Conservation (phyloP, 2,329 filamentous ascomycete species). For the Cyclaneusma minus region DNA sequence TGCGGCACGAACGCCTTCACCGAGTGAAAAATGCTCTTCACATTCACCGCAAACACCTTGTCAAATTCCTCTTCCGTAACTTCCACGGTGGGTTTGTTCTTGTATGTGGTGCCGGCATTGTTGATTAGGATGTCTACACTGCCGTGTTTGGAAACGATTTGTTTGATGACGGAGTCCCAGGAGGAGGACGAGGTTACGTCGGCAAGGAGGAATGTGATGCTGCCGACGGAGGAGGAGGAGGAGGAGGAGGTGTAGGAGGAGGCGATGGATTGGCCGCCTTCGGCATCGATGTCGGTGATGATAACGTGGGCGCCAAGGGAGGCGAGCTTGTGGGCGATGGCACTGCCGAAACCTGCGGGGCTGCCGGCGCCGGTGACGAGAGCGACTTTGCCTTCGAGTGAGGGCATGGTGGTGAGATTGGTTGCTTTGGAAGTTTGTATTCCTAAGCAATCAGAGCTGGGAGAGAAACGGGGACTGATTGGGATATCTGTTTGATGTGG, state of each 20-base stretch:
- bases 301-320: conserved; percentile 44
- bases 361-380: conserved; percentile 32
- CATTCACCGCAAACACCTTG: conserved; percentile 50
- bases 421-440: not conserved
- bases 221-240: conserved; percentile 12
- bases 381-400: conserved; percentile 35
- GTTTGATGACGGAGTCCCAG: conserved; percentile 34
- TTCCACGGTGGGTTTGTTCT: conserved; percentile 44
- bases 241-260: conserved; percentile 20
- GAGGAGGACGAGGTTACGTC: conserved; percentile 36
- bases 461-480: too few relatives aligned
- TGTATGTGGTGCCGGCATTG: conserved; percentile 43
- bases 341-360: conserved; percentile 48
- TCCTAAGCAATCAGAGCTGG: too few relatives aligned
- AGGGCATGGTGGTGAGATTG: not conserved
- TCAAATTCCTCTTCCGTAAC: conserved; percentile 55
- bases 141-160: conserved; percentile 29
- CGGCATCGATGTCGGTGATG: conserved; percentile 42
- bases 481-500: too few relatives aligned
- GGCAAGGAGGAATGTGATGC: conserved; percentile 23
- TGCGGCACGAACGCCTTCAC: conserved; percentile 43
- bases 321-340: conserved; percentile 41
- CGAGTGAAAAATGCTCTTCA: conserved; percentile 49
- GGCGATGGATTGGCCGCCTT: conserved; percentile 32
- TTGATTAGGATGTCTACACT: conserved; percentile 43